Evolutionary conservation across 768 basidiomycete genomes (phyloP).

Genomic region (Trametes villosa): DNA sequence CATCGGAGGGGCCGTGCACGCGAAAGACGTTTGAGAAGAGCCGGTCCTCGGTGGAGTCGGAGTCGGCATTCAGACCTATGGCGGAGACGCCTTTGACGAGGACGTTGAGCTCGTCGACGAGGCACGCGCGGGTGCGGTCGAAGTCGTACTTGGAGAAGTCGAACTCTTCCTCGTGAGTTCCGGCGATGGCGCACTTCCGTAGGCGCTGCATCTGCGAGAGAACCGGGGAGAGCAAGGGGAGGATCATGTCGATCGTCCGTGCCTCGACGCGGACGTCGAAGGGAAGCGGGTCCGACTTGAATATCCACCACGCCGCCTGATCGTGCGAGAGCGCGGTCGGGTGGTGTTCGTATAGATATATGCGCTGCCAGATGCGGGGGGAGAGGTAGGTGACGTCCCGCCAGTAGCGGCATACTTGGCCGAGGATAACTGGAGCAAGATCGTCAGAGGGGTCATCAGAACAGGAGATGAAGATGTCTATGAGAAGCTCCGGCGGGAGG

Average conservation of each 20-base stretch:
- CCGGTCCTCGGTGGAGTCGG: conserved; percentile 19
- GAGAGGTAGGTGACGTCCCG: conserved; percentile 53
- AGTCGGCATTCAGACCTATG: conserved; percentile 13
- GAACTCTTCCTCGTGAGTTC: conserved; percentile 37
- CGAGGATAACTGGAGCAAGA: conserved; percentile 53
- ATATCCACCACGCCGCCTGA: conserved; percentile 58
- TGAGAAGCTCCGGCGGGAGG: conserved; percentile 27
- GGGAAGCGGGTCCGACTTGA: conserved; percentile 54
- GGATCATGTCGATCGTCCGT: conserved; percentile 52
- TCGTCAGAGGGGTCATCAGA: conserved; percentile 40
- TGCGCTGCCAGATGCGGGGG: conserved; percentile 63
- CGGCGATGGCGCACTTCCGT: conserved; percentile 52
- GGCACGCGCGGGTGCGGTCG: conserved; percentile 16
- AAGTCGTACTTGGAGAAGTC: conserved; percentile 35
- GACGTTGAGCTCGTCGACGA: conserved; percentile 31
- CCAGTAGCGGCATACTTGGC: conserved; percentile 64
- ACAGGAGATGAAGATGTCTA: conserved; percentile 53
- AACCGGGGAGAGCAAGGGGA: conserved; percentile 68
- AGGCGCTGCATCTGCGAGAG: conserved; percentile 61
- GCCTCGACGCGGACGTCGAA: conserved; percentile 63
- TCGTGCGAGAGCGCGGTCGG: conserved; percentile 43
- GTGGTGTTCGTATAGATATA: conserved; percentile 53
- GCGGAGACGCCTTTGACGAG: conserved; percentile 25
- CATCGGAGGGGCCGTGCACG: conserved; percentile 13
- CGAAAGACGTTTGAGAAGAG: conserved; percentile 15